phyloP scores from a whole-genome alignment of 495 filamentous ascomycete species.

The Neurospora sp. region DNA sequence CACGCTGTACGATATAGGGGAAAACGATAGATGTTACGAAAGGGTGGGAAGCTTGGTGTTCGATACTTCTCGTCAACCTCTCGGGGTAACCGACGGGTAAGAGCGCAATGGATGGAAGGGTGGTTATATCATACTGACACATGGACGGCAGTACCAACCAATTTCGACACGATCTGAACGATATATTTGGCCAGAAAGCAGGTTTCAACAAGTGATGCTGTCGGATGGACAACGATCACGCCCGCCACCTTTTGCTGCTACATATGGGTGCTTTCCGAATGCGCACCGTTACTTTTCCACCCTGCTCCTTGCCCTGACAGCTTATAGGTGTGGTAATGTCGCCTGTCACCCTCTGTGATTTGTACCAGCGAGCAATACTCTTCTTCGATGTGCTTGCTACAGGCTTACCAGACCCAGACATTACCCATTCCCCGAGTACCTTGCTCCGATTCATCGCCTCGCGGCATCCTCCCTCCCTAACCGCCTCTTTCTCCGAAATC shows the following conservation, averaged over 20 bases:
- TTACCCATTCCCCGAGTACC: background rate
- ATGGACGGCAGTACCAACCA: background rate
- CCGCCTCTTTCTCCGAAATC: constrained; percentile 90
- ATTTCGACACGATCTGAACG: background rate
- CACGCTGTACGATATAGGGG: background rate
- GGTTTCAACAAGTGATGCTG: background rate
- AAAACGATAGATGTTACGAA: background rate
- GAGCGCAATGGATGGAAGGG: background rate
- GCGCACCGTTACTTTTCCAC: background rate
- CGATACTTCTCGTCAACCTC: background rate
- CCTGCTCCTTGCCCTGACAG: background rate
- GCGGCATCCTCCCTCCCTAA: constrained; percentile 23
- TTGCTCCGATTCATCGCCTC: background rate
- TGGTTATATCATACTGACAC: background rate
- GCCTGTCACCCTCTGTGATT: background rate
- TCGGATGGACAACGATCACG: background rate
- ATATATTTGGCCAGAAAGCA: background rate
- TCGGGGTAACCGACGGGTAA: background rate
- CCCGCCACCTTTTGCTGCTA: background rate
- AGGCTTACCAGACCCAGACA: background rate
- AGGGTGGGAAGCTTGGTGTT: background rate
- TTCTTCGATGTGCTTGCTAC: background rate
- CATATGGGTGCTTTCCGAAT: background rate
- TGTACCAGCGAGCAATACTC: background rate
- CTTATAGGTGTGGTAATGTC: background rate